Evolutionary conservation across 2,329 filamentous ascomycete genomes (phyloP).

Genomic region (Pyrenochaeta sp.): DNA sequence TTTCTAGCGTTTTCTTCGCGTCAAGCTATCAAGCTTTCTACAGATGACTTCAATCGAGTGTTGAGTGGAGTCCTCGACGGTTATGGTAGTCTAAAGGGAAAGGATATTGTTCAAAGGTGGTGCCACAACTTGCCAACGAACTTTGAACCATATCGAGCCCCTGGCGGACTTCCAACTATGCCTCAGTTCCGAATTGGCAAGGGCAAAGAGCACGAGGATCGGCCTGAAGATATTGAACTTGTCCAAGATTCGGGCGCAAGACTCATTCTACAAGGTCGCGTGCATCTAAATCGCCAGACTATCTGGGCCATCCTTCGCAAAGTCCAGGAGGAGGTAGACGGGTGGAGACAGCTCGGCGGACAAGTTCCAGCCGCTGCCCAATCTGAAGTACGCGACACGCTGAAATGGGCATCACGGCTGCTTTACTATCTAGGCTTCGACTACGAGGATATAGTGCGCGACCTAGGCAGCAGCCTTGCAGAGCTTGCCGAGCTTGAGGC

Average conservation of each 20-base stretch:
- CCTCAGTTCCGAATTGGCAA: slow-evolving; percentile 34
- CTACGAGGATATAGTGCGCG: slow-evolving; percentile 41
- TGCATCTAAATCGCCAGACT: slow-evolving; percentile 44
- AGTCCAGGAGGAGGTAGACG: slow-evolving; percentile 42
- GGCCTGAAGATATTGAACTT: slow-evolving; percentile 42
- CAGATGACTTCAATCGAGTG: slow-evolving; percentile 60
- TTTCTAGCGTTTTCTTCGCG: slow-evolving; percentile 40
- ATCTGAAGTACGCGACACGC: slow-evolving; percentile 35
- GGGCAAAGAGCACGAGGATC: slow-evolving; percentile 31
- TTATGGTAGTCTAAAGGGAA: slow-evolving; percentile 59
- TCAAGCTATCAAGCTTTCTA: slow-evolving; percentile 35
- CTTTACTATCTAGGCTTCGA: slow-evolving; percentile 45
- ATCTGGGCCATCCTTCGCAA: slow-evolving; percentile 44
- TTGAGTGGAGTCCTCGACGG: slow-evolving; percentile 63
- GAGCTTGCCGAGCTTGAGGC: slow-evolving; percentile 43
- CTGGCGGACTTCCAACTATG: slow-evolving; percentile 46
- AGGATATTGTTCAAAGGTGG: slow-evolving; percentile 59
- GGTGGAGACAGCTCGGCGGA: slow-evolving; percentile 21
- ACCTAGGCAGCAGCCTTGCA: slow-evolving; percentile 40
- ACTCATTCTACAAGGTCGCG: slow-evolving; percentile 40
- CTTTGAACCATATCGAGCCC: slow-evolving; percentile 38
- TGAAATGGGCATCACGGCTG: slow-evolving; percentile 41
- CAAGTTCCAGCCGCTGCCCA: slow-evolving; percentile 19
- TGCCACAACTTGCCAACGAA: slow-evolving; percentile 34
- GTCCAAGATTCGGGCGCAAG: slow-evolving; percentile 35